A percentile compares a stretch with the other conserved stretches of the same genome.
Evolutionary conservation across 1,284 basidiomycete genomes (phyloP).

Genomic region (Pseudozyma sp.): DNA sequence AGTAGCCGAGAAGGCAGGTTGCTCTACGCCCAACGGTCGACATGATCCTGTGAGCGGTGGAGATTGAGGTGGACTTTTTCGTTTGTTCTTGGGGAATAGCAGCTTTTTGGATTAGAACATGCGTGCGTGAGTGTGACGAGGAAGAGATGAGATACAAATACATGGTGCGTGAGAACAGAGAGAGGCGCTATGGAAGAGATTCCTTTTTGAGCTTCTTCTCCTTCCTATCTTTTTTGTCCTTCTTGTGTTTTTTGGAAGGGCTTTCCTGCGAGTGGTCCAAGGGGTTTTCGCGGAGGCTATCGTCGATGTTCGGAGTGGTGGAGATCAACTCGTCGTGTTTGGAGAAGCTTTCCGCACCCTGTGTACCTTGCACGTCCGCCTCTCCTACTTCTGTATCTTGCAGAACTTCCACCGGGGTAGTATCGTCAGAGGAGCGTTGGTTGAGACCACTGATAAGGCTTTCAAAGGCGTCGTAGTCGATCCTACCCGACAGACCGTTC

Average conservation of each 20-base stretch:
- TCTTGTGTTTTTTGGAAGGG: constrained; percentile 17
- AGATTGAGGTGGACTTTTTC: neutral
- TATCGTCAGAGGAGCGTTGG: neutral
- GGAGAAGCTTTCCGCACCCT: constrained; percentile 12
- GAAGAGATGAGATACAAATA: neutral
- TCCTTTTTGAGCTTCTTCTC: constrained; percentile 19
- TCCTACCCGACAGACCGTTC: constrained; percentile 36
- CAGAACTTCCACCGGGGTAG: constrained; percentile 6
- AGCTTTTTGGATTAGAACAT: neutral
- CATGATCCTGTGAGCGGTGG: constrained; percentile 24
- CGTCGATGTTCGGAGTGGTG: neutral
- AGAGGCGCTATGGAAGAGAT: neutral
- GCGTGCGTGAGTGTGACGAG: neutral
- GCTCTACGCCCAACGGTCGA: constrained; percentile 29
- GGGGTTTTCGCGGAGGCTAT: neutral
- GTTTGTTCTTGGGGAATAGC: neutral
- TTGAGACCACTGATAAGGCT: constrained; percentile 8
- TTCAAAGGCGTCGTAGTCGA: constrained; percentile 30
- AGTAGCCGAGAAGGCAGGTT: constrained; percentile 23
- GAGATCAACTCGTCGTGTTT: constrained; percentile 7
- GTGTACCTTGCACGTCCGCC: neutral
- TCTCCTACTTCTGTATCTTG: neutral
- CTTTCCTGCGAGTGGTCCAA: constrained; percentile 1
- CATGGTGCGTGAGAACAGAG: neutral
- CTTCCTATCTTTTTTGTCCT: constrained; percentile 26